Base-by-base conservation (phyloP, 2,329 filamentous ascomycete genomes). In the Curvularia sp. region DNA sequence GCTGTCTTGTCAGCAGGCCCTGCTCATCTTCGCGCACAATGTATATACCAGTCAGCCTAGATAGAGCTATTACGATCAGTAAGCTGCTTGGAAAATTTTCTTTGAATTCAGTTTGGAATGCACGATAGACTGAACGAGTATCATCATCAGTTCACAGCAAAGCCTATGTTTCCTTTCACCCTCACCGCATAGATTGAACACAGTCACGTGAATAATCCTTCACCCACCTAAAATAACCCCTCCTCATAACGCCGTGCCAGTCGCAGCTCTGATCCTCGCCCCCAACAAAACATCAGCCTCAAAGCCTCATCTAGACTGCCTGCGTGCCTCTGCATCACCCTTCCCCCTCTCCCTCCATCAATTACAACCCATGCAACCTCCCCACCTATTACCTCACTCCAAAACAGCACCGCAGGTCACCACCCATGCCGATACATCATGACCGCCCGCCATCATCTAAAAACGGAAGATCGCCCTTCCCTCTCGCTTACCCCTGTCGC, bases 401-500 rank as follows among this genome's bases (percentile, higher is more conserved):
- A 19, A 46, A 28, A 15, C 43, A 32, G 43, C 43, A 46, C 15
- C 25, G 10, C 43, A 30, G 18, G 25, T 30, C 43, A 28, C 43
- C 8, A 30, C 18, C 43, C 43, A 28, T 46, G 43, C n/a, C 27
- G 25, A 19, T 13, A 23, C 39, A 42, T 21, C 39, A 42, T 42
- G 25, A 46, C 42, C 42, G 23, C 27, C 43, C 43, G 27, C 43
- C 43, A 30, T 28, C 43, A 46, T 30, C 43, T 46, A 46, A 30
- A 46, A 32, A 46, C 43, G 43, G 43, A 46, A 46, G 43, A 46
- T 46, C 43, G 43, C 43, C 43, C n/a, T 30, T 46, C 27, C 27
- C 43, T n/a, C 43, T 46, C 43, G 43, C 43, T 46, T 46, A 46
- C 43, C 43, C 43, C 27, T 46, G 43, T 32, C 10, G 5, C 9